A percentile compares a stretch with the other conserved stretches of the same genome.
phyloP scores from a whole-genome alignment of 2,329 filamentous ascomycete species.

The Pseudogymnoascus sp. region DNA sequence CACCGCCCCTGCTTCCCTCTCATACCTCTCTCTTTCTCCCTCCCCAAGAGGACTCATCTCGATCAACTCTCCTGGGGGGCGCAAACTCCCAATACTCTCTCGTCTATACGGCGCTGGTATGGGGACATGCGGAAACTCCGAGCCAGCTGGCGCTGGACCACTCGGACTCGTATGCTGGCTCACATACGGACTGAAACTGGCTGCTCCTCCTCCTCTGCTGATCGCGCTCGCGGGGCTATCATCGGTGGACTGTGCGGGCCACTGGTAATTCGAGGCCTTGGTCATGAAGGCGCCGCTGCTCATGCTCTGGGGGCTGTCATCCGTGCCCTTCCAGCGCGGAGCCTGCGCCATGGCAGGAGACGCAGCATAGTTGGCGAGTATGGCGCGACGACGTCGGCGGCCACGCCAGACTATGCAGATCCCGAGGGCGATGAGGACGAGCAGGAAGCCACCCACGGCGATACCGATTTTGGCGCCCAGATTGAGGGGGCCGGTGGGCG shows the following conservation, averaged over 20 bases:
- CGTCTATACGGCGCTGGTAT: not conserved
- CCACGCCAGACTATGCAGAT: conserved; percentile 33
- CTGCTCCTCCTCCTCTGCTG: not conserved
- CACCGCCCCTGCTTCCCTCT: not conserved
- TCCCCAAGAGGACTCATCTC: not conserved
- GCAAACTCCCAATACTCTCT: not conserved
- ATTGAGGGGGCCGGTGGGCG: conserved; percentile 13
- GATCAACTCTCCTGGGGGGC: not conserved
- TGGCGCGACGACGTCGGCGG: conserved; percentile 44
- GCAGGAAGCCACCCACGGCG: conserved; percentile 14
- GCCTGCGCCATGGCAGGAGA: not conserved
- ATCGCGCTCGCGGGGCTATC: not conserved
- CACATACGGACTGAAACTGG: not conserved
- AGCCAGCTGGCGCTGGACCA: not conserved
- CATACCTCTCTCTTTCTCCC: not conserved
- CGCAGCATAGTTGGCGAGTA: conserved; percentile 32
- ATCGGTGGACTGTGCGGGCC: not conserved
- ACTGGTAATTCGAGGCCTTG: not conserved
- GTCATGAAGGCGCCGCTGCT: conserved; percentile 1
- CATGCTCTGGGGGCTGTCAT: not conserved
- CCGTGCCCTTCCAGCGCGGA: not conserved
- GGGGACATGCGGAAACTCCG: not conserved
- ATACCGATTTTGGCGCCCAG: conserved; percentile 22
- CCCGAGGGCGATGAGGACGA: conserved; percentile 14
- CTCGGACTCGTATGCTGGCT: not conserved